phyloP scores from a whole-genome alignment of 129 eudicot genomes.

The Escallonia rubra region DNA sequence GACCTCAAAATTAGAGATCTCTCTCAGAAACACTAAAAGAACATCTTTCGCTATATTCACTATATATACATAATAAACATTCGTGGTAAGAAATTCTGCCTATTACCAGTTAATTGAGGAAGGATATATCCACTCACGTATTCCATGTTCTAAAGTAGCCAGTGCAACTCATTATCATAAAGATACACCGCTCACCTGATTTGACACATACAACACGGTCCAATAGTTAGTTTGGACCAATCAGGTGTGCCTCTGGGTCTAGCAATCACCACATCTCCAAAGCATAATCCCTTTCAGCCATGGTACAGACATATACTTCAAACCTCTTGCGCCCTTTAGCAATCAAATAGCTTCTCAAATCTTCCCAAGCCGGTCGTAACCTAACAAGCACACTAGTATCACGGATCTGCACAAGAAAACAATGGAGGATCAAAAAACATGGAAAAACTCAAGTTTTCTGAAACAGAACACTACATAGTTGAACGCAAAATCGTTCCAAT shows the following conservation, averaged over 20 bases:
- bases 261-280: conserved; percentile 96
- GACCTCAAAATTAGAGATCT: too few species aligned
- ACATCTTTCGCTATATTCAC: too few species aligned
- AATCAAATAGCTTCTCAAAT: conserved; percentile 73
- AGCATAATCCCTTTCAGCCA: conserved; percentile 99
- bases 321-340: conserved; percentile 93
- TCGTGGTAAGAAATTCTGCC: too few species aligned
- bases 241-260: conserved; percentile 81
- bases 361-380: conserved; percentile 98
- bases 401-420: conserved; percentile 62
- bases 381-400: conserved; percentile 97
- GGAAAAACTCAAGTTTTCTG: background rate
- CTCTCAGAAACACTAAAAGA: too few species aligned
- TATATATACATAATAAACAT: too few species aligned
- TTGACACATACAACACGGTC: conserved; percentile 91
- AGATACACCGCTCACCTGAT: conserved; percentile 45
- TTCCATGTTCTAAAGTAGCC: too few species aligned
- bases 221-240: conserved; percentile 56
- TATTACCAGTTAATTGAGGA: too few species aligned
- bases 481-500: too few species aligned
- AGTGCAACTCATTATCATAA: too few species aligned
- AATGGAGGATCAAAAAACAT: background rate
- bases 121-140: too few species aligned
- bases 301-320: conserved; percentile 92
- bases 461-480: background rate